Base-by-base conservation (phyloP, 108 stramenopile species). In the Thalassiosira profunda region DNA sequence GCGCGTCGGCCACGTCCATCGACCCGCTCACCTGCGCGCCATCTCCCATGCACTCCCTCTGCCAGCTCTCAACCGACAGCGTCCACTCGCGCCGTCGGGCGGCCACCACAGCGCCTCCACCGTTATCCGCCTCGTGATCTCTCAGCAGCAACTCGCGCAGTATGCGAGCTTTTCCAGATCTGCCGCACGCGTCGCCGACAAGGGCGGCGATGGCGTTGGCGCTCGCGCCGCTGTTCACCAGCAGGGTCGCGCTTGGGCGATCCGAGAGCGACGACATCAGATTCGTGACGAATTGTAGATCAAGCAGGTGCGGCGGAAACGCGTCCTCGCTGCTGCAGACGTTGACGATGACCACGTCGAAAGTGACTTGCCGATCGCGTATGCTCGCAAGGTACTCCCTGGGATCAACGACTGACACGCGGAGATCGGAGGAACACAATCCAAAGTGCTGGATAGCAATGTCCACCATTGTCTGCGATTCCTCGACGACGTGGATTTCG, bases 101-200 rank as follows among this genome's bases (percentile, higher is more conserved):
- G 12, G 65, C 65, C 1, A 67, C 65, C 53, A 67, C 55, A 4
- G 33, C 37, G 33, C 65, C 65, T 67, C 44, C 65, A 53, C 55
- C 30, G 23, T 33, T 40, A 53, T 40, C 15, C 42, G 38, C 18
- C 0, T n/a, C 23, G 34, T 67, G 51, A 1, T 67, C 65, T 20
- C 65, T 67, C 17, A 67, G 18, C 52, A 67, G 55, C 18, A 55
- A 54, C 28, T 67, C 65, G 18, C 65, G 65, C 29, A 67, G 65
- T 43, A 67, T 4, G 38, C 53, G 65, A 5, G 28, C 15, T 44
- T 67, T 52, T 2, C 65, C 65, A 23, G 34, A 42, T 34, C 65
- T 53, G 29, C 55, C 55, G 31, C 65, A 67, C 33, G 65, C 37
- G 4, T 43, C 29, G 21, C 30, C 52, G 8, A 67, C 52, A 9